Percentiles rank a stretch among this genome's conserved stretches.
phyloP scores from a whole-genome alignment of 495 filamentous ascomycete genomes.

The Neurospora sp. region DNA sequence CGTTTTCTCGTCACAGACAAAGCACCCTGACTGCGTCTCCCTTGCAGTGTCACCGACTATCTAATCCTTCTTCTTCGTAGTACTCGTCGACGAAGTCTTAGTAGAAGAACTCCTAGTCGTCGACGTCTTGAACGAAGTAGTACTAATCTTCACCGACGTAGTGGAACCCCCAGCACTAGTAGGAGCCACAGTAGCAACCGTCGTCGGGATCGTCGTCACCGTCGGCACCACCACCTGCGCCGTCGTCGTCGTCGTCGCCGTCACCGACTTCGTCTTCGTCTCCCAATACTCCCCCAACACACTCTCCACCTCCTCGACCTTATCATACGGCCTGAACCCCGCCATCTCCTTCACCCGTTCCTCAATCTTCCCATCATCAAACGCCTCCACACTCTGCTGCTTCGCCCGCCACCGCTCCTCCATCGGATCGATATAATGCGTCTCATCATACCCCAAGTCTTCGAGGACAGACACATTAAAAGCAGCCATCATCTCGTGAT shows the following conservation, averaged over 20 bases:
- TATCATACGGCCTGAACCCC: slow-evolving; percentile 17
- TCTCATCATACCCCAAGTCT: slow-evolving; percentile 39
- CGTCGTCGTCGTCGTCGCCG: too few species aligned
- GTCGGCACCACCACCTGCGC: too few species aligned
- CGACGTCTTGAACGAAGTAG: background rate
- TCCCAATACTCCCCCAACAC: slow-evolving; percentile 18
- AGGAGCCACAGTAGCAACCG: too few species aligned
- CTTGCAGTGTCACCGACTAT: too few species aligned
- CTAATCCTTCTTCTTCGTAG: background rate
- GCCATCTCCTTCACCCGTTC: slow-evolving; percentile 22
- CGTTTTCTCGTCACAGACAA: too few species aligned
- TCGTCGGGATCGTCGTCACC: too few species aligned
- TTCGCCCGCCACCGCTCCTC: slow-evolving; percentile 20
- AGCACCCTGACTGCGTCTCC: too few species aligned
- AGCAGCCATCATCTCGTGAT: slow-evolving; percentile 53
- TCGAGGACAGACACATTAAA: slow-evolving; percentile 44
- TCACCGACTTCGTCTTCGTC: slow-evolving; percentile 7
- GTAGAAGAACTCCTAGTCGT: background rate
- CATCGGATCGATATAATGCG: slow-evolving; percentile 27
- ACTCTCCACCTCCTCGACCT: slow-evolving; percentile 16
- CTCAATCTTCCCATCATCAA: background rate
- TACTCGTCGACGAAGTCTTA: background rate
- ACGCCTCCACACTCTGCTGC: background rate
- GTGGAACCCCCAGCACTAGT: too few species aligned
- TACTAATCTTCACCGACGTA: background rate